Evolutionary conservation across 2,329 filamentous ascomycete species (phyloP), one percentile per base, ranked within the genome.

Genomic region (Fusarium vanettenii): DNA sequence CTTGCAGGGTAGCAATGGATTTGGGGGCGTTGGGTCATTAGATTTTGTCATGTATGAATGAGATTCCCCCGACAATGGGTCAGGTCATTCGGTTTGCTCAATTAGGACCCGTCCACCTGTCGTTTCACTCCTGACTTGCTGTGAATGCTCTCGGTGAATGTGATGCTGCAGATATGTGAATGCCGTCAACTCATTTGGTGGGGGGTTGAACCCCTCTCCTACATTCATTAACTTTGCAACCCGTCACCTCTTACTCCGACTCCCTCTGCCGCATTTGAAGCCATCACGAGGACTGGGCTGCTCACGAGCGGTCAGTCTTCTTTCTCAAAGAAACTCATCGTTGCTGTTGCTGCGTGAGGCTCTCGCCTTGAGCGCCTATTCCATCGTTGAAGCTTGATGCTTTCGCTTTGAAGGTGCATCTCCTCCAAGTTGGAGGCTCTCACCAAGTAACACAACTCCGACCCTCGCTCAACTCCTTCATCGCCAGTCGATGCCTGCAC

Each of bases 11-110:
- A 70, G 74, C 74, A 74, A 77, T 79, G 75, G 77, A 76, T 79
- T 83, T 82, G 82, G 84, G 84, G 83, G 84, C 84, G 84, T 85
- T 81, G 80, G 81, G 82, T 82, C 80, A 81, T 82, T 82, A 79
- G 80, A 79, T 80, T 82, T 82, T 80, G 78, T 80, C 79, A 82
- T 82, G 81, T 82, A 83, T 83, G 81, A 83, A 83, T 83, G 82
- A 83, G 79, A 82, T 82, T 80, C 74, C 81, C 81, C 80, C 73
- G 79, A 77, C 66, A 76, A 78, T 81, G 81, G 81, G 81, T 79
- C 82, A 81, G 81, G 81, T 79, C 82, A 81, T 82, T 82, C 80
- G 78, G 80, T 82, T 80, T 80, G 76, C 76, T 79, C 78, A 80
- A 81, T 78, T 77, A 75, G 62, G 76, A 81, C 80, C 79, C 76